phyloP scores from a whole-genome alignment of 106 monocot species.

The Acorus calamus region DNA sequence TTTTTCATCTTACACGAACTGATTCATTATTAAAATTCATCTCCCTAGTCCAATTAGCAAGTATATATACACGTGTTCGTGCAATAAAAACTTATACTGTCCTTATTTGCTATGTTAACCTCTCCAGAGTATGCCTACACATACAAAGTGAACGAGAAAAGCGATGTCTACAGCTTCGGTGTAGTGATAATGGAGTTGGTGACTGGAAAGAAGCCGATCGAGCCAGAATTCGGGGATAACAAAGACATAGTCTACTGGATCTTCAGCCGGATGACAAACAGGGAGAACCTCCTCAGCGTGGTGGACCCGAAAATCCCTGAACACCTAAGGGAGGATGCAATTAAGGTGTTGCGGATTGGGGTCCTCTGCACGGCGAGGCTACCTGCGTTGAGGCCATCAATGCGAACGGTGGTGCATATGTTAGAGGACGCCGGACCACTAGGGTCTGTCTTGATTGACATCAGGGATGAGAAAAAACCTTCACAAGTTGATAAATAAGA shows the following conservation, averaged over 20 bases:
- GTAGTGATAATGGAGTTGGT: slow-evolving; percentile 26
- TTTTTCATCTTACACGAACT: not conserved
- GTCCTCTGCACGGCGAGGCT: slow-evolving; percentile 16
- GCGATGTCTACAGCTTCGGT: slow-evolving; percentile 31
- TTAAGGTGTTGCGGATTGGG: slow-evolving; percentile 14
- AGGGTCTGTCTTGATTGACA: too few relatives aligned
- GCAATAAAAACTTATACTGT: too few relatives aligned
- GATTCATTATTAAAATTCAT: too few relatives aligned
- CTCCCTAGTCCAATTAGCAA: too few relatives aligned
- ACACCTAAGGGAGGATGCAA: slow-evolving; percentile 8
- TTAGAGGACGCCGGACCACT: not conserved
- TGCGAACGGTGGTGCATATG: slow-evolving; percentile 23
- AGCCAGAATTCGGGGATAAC: slow-evolving; percentile 18
- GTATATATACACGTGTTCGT: too few relatives aligned
- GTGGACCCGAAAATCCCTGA: slow-evolving; percentile 1
- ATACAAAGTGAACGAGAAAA: slow-evolving; percentile 14
- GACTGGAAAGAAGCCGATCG: slow-evolving; percentile 18
- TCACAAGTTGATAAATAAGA: too few relatives aligned
- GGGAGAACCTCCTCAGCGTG: slow-evolving; percentile 2
- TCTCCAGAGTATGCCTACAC: slow-evolving; percentile 26
- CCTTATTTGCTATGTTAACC: too few relatives aligned
- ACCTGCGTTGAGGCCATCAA: slow-evolving; percentile 14
- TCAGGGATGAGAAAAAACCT: too few relatives aligned
- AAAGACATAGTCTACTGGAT: slow-evolving; percentile 23
- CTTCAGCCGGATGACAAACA: slow-evolving; percentile 2